Conservation (phyloP, 2,329 filamentous ascomycete genomes). For the Phyllosticta capitalensis region DNA sequence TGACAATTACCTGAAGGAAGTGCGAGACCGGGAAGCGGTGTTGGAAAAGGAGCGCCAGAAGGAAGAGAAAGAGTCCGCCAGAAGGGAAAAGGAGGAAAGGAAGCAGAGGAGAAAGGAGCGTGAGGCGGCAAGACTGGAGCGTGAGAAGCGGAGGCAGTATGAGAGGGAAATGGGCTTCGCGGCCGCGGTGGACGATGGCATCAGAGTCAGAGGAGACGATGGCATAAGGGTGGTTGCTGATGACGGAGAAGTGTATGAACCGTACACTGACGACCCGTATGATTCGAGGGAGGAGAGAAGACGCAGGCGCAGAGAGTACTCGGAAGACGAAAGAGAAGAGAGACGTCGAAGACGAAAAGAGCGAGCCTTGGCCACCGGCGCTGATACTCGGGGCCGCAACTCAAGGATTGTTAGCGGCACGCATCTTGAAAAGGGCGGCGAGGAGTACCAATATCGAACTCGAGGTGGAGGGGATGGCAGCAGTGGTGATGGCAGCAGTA, state of each 20-base stretch:
- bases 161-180: slow-evolving; percentile 9
- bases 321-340: slow-evolving; percentile 17
- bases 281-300: slow-evolving; percentile 11
- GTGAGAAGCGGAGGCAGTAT: slow-evolving; percentile 33
- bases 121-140: slow-evolving; percentile 19
- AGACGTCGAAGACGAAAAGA: slow-evolving; percentile 21
- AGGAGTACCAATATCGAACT: slow-evolving; percentile 31
- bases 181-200: slow-evolving; percentile 5
- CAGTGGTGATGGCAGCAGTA: slow-evolving; percentile 19
- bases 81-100: slow-evolving; percentile 18
- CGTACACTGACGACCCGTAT: slow-evolving; percentile 7
- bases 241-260: slow-evolving; percentile 1
- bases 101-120: slow-evolving; percentile 18
- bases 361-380: slow-evolving; percentile 13
- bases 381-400: slow-evolving; percentile 20
- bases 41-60: slow-evolving; percentile 26
- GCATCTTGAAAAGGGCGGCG: slow-evolving; percentile 35
- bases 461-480: slow-evolving; percentile 30
- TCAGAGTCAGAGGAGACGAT: slow-evolving; percentile 17
- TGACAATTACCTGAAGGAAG: slow-evolving; percentile 28
- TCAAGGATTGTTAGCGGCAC: slow-evolving; percentile 39
- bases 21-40: slow-evolving; percentile 25
- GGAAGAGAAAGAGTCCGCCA: slow-evolving; percentile 24
- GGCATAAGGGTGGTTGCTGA: neutral
- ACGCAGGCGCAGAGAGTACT: slow-evolving; percentile 14